Conservation (phyloP, 768 basidiomycete genomes). For the Mycena vulgaris region DNA sequence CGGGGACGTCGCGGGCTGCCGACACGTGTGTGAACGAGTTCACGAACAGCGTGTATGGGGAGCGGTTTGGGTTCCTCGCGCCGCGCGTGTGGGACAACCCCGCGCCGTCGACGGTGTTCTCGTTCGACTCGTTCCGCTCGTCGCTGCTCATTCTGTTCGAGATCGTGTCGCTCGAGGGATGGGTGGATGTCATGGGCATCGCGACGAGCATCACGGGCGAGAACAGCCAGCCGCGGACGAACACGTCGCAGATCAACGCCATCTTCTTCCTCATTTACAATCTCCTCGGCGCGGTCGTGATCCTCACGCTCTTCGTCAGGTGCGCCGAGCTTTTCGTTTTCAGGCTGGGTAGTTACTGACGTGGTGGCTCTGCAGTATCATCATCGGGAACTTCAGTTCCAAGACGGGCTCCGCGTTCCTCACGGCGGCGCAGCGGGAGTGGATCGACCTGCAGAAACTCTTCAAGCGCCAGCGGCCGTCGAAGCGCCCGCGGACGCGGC, state of each 20-base stretch:
- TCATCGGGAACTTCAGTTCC: constrained; percentile 93
- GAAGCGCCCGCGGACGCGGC: constrained; percentile 79
- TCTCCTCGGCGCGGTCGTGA: constrained; percentile 90
- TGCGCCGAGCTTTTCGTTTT: constrained; percentile 50
- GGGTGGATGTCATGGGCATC: constrained; percentile 93
- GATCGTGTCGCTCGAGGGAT: constrained; percentile 96
- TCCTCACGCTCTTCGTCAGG: constrained; percentile 94
- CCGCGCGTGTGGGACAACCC: constrained; percentile 95
- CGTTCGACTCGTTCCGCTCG: constrained; percentile 89
- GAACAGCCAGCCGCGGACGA: constrained; percentile 78
- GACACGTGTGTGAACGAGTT: constrained; percentile 84
- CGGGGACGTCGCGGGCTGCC: constrained; percentile 63
- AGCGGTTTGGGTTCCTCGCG: constrained; percentile 76
- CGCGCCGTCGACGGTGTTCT: constrained; percentile 85
- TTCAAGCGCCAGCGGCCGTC: constrained; percentile 91
- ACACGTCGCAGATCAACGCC: constrained; percentile 86
- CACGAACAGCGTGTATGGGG: constrained; percentile 71
- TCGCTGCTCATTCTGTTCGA: constrained; percentile 95
- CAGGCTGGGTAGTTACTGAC: constrained; percentile 32
- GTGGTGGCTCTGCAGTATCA: constrained; percentile 73
- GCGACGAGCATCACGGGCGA: constrained; percentile 83
- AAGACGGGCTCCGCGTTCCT: constrained; percentile 90
- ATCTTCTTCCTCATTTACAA: constrained; percentile 95
- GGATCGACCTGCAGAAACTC: constrained; percentile 94
- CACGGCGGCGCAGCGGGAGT: constrained; percentile 90